These are phyloP conservation scores for Durusdinium trenchii DNA, from an alignment of 73 alveolate species.

Conservation along the genomic window DNA sequence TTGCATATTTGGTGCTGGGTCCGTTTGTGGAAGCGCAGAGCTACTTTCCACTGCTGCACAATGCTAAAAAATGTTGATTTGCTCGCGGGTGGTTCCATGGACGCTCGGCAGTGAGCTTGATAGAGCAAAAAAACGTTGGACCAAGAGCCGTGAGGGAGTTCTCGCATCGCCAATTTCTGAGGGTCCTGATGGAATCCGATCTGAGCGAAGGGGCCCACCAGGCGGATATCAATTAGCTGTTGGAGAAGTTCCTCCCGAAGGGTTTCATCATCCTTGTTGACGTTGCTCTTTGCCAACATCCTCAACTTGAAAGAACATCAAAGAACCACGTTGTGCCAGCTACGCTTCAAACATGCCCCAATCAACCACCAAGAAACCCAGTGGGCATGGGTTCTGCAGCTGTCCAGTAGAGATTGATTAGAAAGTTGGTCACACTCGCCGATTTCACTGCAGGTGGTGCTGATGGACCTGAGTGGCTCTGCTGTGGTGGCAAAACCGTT, in stretches of 20 bases:
- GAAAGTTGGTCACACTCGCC: conserved; percentile 17
- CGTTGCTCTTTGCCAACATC: neutral
- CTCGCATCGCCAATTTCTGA: neutral
- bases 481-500: neutral
- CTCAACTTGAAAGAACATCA: neutral
- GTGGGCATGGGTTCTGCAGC: conserved; percentile 28
- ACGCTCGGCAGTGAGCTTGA: neutral
- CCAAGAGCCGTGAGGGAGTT: conserved; percentile 5
- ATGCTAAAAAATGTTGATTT: neutral
- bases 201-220: neutral
- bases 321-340: too few species aligned
- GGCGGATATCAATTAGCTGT: neutral
- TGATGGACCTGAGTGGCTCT: conserved; percentile 8
- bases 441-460: neutral
- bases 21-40: neutral
- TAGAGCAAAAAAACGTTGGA: neutral
- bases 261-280: neutral
- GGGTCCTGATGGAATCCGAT: neutral
- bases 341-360: neutral
- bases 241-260: neutral
- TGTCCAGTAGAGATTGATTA: neutral
- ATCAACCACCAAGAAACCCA: neutral
- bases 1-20: neutral
- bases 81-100: neutral
- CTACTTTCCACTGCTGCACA: neutral